A percentile compares a stretch with the other conserved stretches of the same genome.
phyloP scores from a whole-genome alignment of 352 stramenopile species.

The Phytophthora cajani region DNA sequence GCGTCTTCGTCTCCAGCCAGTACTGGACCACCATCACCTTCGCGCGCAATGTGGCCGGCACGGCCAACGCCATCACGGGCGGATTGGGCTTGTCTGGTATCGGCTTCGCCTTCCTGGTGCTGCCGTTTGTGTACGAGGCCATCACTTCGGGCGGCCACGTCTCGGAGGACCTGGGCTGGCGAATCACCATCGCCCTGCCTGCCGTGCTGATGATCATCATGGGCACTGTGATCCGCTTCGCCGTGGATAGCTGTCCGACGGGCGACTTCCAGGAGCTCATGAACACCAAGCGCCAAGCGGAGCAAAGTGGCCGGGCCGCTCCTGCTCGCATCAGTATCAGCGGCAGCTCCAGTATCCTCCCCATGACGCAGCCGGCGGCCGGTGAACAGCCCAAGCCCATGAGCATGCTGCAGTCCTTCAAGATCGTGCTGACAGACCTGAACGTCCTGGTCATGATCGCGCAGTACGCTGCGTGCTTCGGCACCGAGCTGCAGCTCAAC shows the following conservation, averaged over 20 bases:
- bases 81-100: conserved; percentile 95
- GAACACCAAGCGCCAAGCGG: conserved; percentile 55
- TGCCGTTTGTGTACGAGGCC: conserved; percentile 87
- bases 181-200: conserved; percentile 91
- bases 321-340: conserved; percentile 35
- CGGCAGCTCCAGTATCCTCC: conserved; percentile 28
- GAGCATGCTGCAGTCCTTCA: conserved; percentile 47
- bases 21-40: conserved; percentile 97
- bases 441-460: conserved; percentile 94
- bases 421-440: conserved; percentile 74
- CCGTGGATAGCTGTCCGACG: conserved; percentile 92
- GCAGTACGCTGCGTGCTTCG: conserved; percentile 95
- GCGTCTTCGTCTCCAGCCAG: conserved; percentile 95
- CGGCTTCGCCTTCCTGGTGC: conserved; percentile 89
- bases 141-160: conserved; percentile 68
- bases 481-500: conserved; percentile 96
- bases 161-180: conserved; percentile 90
- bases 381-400: conserved; percentile 27
- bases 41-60: conserved; percentile 92
- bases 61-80: conserved; percentile 92
- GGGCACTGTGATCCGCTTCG: conserved; percentile 73
- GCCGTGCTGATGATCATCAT: conserved; percentile 86
- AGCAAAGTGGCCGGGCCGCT: conserved; percentile 45
- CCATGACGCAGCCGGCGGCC: conserved; percentile 30
- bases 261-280: conserved; percentile 92